Evolutionary conservation across 208 protist genomes (phyloP), one percentile per base, ranked within the genome.

Genomic region (Acanthamoeba healyi): DNA sequence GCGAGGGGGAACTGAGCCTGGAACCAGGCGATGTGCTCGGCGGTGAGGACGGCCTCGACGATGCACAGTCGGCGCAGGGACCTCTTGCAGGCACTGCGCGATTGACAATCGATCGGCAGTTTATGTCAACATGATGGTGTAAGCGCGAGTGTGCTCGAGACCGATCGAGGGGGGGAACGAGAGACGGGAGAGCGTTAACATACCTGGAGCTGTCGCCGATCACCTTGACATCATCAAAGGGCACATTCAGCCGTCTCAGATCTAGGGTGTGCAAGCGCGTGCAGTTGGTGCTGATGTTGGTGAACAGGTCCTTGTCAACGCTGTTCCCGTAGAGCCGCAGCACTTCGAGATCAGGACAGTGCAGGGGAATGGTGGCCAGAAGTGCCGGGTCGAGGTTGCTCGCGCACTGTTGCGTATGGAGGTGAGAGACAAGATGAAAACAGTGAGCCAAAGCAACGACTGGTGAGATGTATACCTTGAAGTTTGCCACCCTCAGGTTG

Each of bases 341-440:
- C 74, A 84, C 74, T 19, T 84, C 74, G 5, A 84, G n/a, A 84
- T 84, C 74, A 5, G 74, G 74, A 22, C 74, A 84, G 42, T 56
- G 36, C 0, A 56, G 2, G 19, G 74, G 74, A 84, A 84, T 84
- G 42, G 44, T 46, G 40, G 24, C 44, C 36, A 84, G 74, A 58
- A 84, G 44, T 9, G 14, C 38, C 7, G 74, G 26, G 26, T 56
- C 74, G 17, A 84, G 32, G 32, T 56, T 4, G 74, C 4, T 15
- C 5, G 42, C 74, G 29, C 42, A 84, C 74, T 84, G 58, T 77
- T 44, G 2, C 1, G 12, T n/a, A 12, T 46, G 34, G 10, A 77
- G 44, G 12, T 1, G 10, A 2, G 58, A 34, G n/a, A 17, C n/a
- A n/a, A n/a, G n/a, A n/a, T n/a, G n/a, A n/a, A n/a, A n/a, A n/a